These are phyloP conservation scores for Starmerella scarabaei DNA, from an alignment of 805 yeast genomes.

Conservation along the genomic window DNA sequence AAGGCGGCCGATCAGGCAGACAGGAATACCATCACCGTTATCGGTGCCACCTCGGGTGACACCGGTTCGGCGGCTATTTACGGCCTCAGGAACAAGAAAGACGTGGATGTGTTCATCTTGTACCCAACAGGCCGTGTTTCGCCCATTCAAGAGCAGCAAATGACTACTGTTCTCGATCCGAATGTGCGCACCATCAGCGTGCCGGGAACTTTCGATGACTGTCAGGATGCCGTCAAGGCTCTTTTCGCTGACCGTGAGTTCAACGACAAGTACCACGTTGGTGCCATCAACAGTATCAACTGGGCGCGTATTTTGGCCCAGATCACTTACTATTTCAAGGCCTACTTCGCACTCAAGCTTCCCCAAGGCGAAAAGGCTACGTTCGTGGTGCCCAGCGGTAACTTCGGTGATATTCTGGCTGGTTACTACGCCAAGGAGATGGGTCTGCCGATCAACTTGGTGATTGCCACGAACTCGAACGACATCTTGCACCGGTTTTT, in stretches of 20 bases:
- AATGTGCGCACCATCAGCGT: slow-evolving; percentile 94
- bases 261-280: slow-evolving; percentile 81
- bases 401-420: slow-evolving; percentile 95
- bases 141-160: slow-evolving; percentile 95
- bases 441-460: slow-evolving; percentile 86
- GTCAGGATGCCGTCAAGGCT: slow-evolving; percentile 91
- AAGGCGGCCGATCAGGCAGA: slow-evolving; percentile 35
- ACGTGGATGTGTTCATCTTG: slow-evolving; percentile 90
- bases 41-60: slow-evolving; percentile 98
- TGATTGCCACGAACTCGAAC: slow-evolving; percentile 92
- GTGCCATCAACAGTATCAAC: slow-evolving; percentile 96
- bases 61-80: slow-evolving; percentile 99
- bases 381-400: slow-evolving; percentile 94
- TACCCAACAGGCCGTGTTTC: slow-evolving; percentile 97
- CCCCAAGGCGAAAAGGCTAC: slow-evolving; percentile 35
- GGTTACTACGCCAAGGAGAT: slow-evolving; percentile 88
- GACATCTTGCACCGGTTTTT: slow-evolving; percentile 90
- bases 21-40: slow-evolving; percentile 80
- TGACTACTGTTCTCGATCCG: slow-evolving; percentile 88
- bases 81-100: slow-evolving; percentile 92
- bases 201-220: slow-evolving; percentile 93
- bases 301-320: slow-evolving; percentile 99
- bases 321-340: slow-evolving; percentile 88
- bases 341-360: slow-evolving; percentile 58
- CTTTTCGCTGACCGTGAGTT: slow-evolving; percentile 82